phyloP scores from a whole-genome alignment of 345 rosid genomes.

The Microcos paniculata region DNA sequence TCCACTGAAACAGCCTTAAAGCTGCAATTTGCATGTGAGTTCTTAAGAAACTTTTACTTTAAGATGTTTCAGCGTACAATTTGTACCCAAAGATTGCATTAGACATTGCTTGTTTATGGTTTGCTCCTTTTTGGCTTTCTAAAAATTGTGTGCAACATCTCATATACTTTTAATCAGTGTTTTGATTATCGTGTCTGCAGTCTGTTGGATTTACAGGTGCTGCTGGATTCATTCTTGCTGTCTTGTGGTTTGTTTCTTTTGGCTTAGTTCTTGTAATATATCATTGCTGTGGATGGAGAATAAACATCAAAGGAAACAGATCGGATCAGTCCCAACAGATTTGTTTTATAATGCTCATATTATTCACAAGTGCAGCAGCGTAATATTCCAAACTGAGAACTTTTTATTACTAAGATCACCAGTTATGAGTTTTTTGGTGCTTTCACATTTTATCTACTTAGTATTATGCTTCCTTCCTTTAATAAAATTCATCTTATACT shows the following conservation, averaged over 20 bases:
- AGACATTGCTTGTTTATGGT: not conserved
- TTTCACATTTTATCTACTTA: not conserved
- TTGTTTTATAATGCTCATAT: constrained; percentile 66
- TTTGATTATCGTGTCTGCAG: constrained; percentile 41
- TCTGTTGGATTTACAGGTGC: constrained; percentile 98
- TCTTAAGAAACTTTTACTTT: not conserved
- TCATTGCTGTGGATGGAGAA: constrained; percentile 68
- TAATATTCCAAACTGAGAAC: constrained; percentile 41
- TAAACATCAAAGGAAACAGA: constrained; percentile 50
- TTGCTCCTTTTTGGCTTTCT: not conserved
- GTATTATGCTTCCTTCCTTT: not conserved
- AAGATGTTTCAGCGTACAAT: not conserved
- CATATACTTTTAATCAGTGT: not conserved
- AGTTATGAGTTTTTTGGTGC: not conserved
- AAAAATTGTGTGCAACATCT: not conserved
- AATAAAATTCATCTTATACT: not conserved
- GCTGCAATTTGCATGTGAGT: not conserved
- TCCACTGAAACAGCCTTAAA: not conserved
- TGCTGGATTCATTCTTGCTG: constrained; percentile 69
- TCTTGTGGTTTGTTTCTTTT: constrained; percentile 76
- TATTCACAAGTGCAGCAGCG: constrained; percentile 89
- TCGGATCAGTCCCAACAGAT: constrained; percentile 44
- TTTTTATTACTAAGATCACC: not conserved
- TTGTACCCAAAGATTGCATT: not conserved
- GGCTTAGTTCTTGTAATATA: constrained; percentile 70